Evolutionary conservation across 129 eudicot genomes (phyloP), one percentile per base, ranked within the genome.

Genomic region (Pulicaria dysenterica): DNA sequence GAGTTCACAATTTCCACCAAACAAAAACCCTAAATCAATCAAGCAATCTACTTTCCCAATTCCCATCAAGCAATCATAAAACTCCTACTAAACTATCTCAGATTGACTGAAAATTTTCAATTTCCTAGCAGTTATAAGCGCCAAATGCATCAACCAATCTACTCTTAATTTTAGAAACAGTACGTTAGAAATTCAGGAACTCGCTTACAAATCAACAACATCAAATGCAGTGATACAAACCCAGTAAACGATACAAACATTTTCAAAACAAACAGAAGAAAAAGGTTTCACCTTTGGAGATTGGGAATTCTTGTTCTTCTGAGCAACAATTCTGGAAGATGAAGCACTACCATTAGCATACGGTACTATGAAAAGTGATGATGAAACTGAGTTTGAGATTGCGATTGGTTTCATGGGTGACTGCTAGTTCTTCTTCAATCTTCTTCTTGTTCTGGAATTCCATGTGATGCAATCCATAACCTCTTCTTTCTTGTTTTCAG

Each of bases 281-380:
- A 36, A 11, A 39, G 7, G 2, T 0, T 58, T 67, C 24, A 85
- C 90, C 84, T 82, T 57, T 11, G 91, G 62, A 34, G 87, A 66
- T 43, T 79, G 81, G 53, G 85, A 72, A 73, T 53, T 83, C 42
- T 81, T 90, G 54, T 80, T 77, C 86, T 87, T 90, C 85, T 90
- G 88, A 65, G 96, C 91, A 17, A 85, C 78, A 79, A 87, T 86
- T 74, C n/a, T 77, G 73, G 78, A 68, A 63, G 87, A 81, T 24
- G 76, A 85, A 69, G 31, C 31, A 41, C 64, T 12, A 51, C 54
- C 16, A 40, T 63, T 42, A 59, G 47, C 53, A 41, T 60, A 71
- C 9, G 70, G 59, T 16, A 68, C 70, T 43, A 76, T 31, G 45
- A 68, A 74, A 58, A 45, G 8, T 17, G 81, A 51, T 41, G 77